Base-by-base conservation (phyloP, 2,329 filamentous ascomycete species). In the Ophiocordyceps australis region DNA sequence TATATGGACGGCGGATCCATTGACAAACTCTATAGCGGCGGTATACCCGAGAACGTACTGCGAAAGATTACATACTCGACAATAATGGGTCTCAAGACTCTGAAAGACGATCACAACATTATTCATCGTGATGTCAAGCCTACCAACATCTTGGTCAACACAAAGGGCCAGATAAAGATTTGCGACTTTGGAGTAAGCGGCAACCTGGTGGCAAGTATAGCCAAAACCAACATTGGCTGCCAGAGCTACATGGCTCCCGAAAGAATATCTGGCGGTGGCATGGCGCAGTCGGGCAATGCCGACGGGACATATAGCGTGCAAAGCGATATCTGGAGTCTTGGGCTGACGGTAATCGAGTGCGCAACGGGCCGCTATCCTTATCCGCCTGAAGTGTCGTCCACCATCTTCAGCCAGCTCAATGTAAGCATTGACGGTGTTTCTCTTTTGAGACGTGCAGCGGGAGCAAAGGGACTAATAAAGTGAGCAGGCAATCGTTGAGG, bases 221-320 rank as follows among this genome's bases (percentile, higher is more conserved):
- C 89, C 26, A 93, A 91, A 54, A 98, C 89, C 16, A 98, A 98
- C 46, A 98, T 98, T 41, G 89, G 89, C 20, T 98, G 89, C 43
- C 89, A 98, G 54, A 94, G 85, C 45, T 98, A 98, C 55, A 98
- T 98, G 89, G 89, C 89, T 0, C 89, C 89, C 0, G 89, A 98
- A 50, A 64, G 89, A 36, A 98, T 98, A 41, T 82, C 82, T 7
- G 82, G 81, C 25, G 83, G 85, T 29, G 77, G 77, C 14, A 71
- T 83, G 41, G 71, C 79, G 30, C 67, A 76, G 33, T 63, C 73
- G 12, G 68, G 72, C 30, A 65, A 66, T 29, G 62, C 68, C 5
- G 76, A 75, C 31, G 86, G 86, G 29, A 92, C 86, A 3, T 98
- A 98, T 52, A 92, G 81, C 46, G 89, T 98, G 20, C 89, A 95